phyloP scores from a whole-genome alignment of 2,329 filamentous ascomycete genomes.

The Teratosphaeria nubilosa region DNA sequence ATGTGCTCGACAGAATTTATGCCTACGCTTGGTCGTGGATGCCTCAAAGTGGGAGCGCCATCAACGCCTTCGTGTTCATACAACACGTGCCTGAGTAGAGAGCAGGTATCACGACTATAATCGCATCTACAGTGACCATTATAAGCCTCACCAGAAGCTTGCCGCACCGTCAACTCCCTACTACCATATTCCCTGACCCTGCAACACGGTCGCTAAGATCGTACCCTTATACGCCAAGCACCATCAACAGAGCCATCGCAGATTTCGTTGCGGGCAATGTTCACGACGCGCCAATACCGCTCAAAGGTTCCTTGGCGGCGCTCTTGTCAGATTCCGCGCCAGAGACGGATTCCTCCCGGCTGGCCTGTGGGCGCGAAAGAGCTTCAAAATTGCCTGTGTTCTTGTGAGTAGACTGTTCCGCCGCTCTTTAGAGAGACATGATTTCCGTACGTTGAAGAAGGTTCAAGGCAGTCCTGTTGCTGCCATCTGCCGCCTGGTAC shows the following conservation, averaged over 20 bases:
- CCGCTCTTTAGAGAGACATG: background rate
- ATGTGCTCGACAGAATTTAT: too few relatives aligned
- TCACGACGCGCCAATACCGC: slow-evolving; percentile 20
- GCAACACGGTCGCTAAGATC: background rate
- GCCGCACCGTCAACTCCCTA: background rate
- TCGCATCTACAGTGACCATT: background rate
- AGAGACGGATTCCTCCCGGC: background rate
- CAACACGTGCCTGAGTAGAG: background rate
- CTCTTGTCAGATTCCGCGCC: slow-evolving; percentile 13
- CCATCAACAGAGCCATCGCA: background rate
- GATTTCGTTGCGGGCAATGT: background rate
- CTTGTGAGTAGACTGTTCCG: background rate
- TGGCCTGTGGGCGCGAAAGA: slow-evolving; percentile 29
- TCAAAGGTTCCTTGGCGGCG: slow-evolving; percentile 20
- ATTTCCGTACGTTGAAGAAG: slow-evolving; percentile 68
- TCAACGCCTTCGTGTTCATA: background rate
- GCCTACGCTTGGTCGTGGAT: too few relatives aligned
- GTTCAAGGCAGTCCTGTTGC: slow-evolving; percentile 52
- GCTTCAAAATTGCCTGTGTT: slow-evolving; percentile 38
- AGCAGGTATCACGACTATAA: background rate
- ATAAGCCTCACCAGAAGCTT: background rate
- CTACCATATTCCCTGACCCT: background rate
- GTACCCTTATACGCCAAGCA: background rate
- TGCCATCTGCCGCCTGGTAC: slow-evolving; percentile 63
- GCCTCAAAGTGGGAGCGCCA: too few relatives aligned